These are phyloP conservation scores for Chalaropsis ovoidea DNA, from an alignment of 2,329 filamentous ascomycete species.

Conservation along the genomic window DNA sequence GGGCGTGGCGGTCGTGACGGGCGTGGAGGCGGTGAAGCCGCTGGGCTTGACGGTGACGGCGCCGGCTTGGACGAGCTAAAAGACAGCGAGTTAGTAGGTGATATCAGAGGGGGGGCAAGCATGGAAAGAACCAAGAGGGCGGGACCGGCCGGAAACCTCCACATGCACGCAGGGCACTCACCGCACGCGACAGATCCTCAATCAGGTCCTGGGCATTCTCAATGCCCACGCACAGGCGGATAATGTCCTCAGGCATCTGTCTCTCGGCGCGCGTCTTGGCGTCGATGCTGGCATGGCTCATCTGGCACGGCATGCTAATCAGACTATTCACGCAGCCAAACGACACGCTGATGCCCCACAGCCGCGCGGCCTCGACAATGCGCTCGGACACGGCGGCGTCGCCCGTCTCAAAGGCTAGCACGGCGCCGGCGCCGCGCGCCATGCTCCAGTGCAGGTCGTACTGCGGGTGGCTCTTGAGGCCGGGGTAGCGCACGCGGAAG, in stretches of 20 bases:
- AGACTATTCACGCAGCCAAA: slow-evolving; percentile 97
- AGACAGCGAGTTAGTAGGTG: slow-evolving; percentile 28
- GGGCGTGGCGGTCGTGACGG: slow-evolving; percentile 22
- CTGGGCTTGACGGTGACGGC: slow-evolving; percentile 64
- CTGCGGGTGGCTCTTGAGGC: slow-evolving; percentile 87
- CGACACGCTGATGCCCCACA: slow-evolving; percentile 93
- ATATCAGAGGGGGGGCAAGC: background rate
- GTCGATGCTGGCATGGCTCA: slow-evolving; percentile 98
- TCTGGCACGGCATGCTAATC: slow-evolving; percentile 98
- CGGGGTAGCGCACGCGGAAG: slow-evolving; percentile 91
- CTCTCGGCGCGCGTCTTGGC: slow-evolving; percentile 82
- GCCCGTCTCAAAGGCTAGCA: slow-evolving; percentile 92
- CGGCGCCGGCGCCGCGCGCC: slow-evolving; percentile 85
- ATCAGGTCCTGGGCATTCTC: slow-evolving; percentile 87
- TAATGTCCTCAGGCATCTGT: slow-evolving; percentile 93
- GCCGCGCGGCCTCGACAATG: slow-evolving; percentile 82
- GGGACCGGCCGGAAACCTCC: no score
- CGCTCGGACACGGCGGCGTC: slow-evolving; percentile 73
- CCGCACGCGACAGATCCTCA: slow-evolving; percentile 81
- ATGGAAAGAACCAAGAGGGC: background rate
- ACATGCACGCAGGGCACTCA: slow-evolving; percentile 44
- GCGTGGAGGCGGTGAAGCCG: slow-evolving; percentile 24
- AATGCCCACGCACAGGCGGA: slow-evolving; percentile 89
- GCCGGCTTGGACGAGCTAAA: slow-evolving; percentile 79
- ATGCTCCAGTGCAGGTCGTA: slow-evolving; percentile 95